These are phyloP conservation scores for Mucor sp. DNA, from an alignment of 371 early-diverging fungal species.

Conservation along the genomic window DNA sequence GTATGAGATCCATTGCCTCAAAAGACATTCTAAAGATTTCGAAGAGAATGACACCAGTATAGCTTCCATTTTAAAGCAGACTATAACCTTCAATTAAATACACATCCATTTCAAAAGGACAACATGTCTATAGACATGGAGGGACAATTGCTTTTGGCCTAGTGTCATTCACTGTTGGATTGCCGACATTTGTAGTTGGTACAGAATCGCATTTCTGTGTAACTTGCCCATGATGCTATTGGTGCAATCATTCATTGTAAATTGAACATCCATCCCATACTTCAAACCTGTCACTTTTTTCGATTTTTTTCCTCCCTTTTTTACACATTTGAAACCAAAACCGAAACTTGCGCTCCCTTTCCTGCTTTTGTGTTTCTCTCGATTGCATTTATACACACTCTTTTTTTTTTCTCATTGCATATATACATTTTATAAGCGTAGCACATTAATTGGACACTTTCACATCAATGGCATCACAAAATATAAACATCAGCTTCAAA, in stretches of 20 bases:
- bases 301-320: conserved; percentile 3
- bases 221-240: not conserved
- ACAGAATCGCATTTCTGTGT: not conserved
- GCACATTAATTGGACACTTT: not conserved
- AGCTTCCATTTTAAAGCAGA: too few relatives aligned
- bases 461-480: conserved; percentile 23
- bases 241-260: not conserved
- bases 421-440: not conserved
- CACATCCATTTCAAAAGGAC: too few relatives aligned
- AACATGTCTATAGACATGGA: too few relatives aligned
- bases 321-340: conserved; percentile 9
- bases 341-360: conserved; percentile 10
- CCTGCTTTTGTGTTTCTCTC: not conserved
- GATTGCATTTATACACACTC: not conserved
- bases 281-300: conserved; percentile 24
- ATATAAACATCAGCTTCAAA: conserved; percentile 26
- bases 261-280: not conserved
- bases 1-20: too few relatives aligned
- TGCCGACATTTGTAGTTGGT: not conserved
- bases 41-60: too few relatives aligned
- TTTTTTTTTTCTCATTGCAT: not conserved
- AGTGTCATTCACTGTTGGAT: too few relatives aligned
- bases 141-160: too few relatives aligned
- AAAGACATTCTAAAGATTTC: too few relatives aligned
- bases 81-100: too few relatives aligned